Percentiles rank a stretch among this genome's conserved stretches.
Conservation (phyloP, 306 rosid species). For the Sophora flavescens region DNA sequence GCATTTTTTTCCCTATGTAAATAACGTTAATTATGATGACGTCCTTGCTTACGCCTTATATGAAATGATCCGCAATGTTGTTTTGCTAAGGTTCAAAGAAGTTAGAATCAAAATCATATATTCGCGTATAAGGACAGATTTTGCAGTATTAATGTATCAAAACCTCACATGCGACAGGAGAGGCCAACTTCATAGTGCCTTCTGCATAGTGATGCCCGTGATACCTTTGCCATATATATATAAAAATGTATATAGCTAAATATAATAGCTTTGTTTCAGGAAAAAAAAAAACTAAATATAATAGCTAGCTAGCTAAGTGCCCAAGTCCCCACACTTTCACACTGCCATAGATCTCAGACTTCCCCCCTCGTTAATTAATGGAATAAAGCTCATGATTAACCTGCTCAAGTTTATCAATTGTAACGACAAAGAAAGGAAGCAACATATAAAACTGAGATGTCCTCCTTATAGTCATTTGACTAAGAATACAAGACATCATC, state of each 20-base stretch:
- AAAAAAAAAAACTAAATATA: too few relatives aligned
- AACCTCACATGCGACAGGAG: neutral
- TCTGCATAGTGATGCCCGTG: conserved; percentile 38
- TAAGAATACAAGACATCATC: too few relatives aligned
- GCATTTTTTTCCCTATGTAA: neutral
- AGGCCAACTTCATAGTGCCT: neutral
- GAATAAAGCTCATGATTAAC: too few relatives aligned
- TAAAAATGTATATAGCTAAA: neutral
- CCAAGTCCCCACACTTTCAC: too few relatives aligned
- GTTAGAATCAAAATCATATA: neutral
- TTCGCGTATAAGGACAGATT: conserved; percentile 6
- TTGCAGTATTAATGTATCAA: neutral
- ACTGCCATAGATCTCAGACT: too few relatives aligned
- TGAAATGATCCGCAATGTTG: conserved; percentile 6
- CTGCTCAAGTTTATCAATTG: neutral
- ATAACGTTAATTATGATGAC: conserved; percentile 33
- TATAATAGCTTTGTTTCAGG: too few relatives aligned
- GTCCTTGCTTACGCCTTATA: conserved; percentile 43
- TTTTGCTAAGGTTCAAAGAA: neutral
- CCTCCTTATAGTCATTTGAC: too few relatives aligned
- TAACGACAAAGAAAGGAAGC: neutral
- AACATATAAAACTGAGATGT: neutral
- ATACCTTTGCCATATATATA: neutral
- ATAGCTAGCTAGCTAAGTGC: too few relatives aligned
- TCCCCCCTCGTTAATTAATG: too few relatives aligned